Evolutionary conservation across 306 rosid species (phyloP), one percentile per base, ranked within the genome.

Genomic region (Ormosia emarginata): DNA sequence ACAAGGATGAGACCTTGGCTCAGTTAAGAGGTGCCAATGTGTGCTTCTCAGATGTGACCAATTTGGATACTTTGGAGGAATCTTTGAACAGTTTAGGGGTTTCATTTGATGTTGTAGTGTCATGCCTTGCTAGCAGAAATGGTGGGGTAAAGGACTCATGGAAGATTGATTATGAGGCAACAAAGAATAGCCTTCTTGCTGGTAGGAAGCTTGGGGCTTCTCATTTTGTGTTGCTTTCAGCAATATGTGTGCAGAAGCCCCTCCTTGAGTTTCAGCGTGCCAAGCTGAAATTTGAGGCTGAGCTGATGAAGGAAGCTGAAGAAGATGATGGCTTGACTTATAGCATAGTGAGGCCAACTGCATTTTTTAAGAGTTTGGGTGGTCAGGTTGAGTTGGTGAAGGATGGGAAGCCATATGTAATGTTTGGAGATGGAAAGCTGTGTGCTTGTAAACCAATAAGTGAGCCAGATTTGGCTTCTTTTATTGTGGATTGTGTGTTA

Each of bases 301-400:
- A 92, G 75, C 76, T 96, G 82, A 84, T 91, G 82, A 83, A 72
- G 81, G 90, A 79, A 77, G 96, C 97, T 3, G 81, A 81, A 37
- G 87, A 79, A 68, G 88, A 89, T 68, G 81, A 67, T n/a, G 89
- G 90, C 1, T 92, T 95, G 71, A 91, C 86, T 70, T 93, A 92
- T 11, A 93, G 97, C 33, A 93, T 96, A 65, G 98, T 93, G 77
- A 92, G 99, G 77, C 97, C 99, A 72, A 96, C 99, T 62, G 97
- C 99, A 5, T 96, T 96, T 78, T 96, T 96, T 53, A 96, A 96
- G 82, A 96, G 99, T 87, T 91, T 93, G 83, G 98, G 97, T 44
- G 99, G 99, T 85, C 99, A 96, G 79, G 97, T 96, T 83, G 97
- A 93, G 86, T 86, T 93, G 86, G 99, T 94, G 90, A 96, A 94